A percentile compares a stretch with the other conserved stretches of the same genome.
Evolutionary conservation across 1,139 yeast species (phyloP).

Genomic region (Candida freyschussii): DNA sequence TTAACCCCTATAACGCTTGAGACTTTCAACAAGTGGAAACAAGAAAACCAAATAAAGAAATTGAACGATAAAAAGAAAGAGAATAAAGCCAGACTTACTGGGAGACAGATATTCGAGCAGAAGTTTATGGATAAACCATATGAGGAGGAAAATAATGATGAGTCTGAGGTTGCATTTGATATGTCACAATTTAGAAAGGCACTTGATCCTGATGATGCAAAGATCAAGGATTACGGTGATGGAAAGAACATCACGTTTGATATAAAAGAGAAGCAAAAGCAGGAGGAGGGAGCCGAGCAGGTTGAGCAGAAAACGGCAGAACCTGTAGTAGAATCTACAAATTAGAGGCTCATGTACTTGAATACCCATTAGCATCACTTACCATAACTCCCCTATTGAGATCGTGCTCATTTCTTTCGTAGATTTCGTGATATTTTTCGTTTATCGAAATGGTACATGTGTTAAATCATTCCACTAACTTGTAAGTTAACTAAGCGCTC

Average conservation of each 20-base stretch:
- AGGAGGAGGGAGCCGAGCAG: not conserved
- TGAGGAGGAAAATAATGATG: conserved; percentile 37
- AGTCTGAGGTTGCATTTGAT: conserved; percentile 58
- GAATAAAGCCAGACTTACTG: conserved; percentile 52
- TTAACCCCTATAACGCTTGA: conserved; percentile 87
- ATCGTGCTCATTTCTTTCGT: too few species aligned
- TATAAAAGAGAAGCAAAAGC: conserved; percentile 5
- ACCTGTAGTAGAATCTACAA: too few species aligned
- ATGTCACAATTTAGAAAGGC: conserved; percentile 55
- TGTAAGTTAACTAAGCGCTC: too few species aligned
- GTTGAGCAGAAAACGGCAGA: not conserved
- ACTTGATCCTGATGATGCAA: conserved; percentile 33
- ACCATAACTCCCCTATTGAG: too few species aligned
- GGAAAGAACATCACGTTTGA: conserved; percentile 34
- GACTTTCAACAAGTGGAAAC: conserved; percentile 83
- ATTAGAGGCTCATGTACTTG: too few species aligned
- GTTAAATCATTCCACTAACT: too few species aligned
- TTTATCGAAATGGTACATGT: too few species aligned
- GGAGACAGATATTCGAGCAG: conserved; percentile 76
- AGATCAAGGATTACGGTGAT: conserved; percentile 38
- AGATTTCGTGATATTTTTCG: too few species aligned
- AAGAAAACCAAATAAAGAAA: conserved; percentile 57
- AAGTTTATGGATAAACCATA: conserved; percentile 59
- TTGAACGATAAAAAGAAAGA: conserved; percentile 49
- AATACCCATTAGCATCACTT: too few species aligned